Conservation (phyloP, 768 basidiomycete species). For the Cantharellus cinnabarinus region DNA sequence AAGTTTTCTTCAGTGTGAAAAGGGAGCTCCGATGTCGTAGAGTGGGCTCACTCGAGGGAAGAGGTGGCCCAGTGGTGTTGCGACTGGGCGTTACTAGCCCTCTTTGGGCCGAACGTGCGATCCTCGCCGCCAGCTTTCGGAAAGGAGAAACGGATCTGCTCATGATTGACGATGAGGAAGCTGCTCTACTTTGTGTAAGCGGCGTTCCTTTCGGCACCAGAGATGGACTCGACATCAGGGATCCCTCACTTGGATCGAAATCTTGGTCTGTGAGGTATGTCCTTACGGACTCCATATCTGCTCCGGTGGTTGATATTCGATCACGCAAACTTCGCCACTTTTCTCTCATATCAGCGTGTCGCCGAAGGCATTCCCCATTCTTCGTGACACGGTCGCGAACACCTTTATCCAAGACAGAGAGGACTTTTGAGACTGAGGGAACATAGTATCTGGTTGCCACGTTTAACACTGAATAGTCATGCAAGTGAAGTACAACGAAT, state of each 20-base stretch:
- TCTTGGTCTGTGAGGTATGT: slow-evolving; percentile 30
- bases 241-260: slow-evolving; percentile 38
- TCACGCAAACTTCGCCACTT: slow-evolving; percentile 68
- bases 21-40: slow-evolving; percentile 47
- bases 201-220: not conserved
- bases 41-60: slow-evolving; percentile 13
- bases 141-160: slow-evolving; percentile 67
- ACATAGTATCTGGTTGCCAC: slow-evolving; percentile 55
- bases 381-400: slow-evolving; percentile 84
- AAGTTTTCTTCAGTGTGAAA: slow-evolving; percentile 25
- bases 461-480: not conserved
- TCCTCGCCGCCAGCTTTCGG: slow-evolving; percentile 51
- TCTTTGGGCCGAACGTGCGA: slow-evolving; percentile 24
- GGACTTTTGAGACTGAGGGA: slow-evolving; percentile 80
- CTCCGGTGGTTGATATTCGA: slow-evolving; percentile 59
- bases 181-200: not conserved
- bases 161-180: slow-evolving; percentile 20
- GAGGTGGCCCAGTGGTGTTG: not conserved
- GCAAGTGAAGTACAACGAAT: not conserved
- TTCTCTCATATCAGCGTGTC: slow-evolving; percentile 75
- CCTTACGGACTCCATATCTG: slow-evolving; percentile 58
- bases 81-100: not conserved
- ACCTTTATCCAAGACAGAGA: slow-evolving; percentile 86
- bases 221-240: not conserved
- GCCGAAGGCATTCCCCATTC: slow-evolving; percentile 84